Evolutionary conservation across 129 eudicot species (phyloP), one percentile per base, ranked within the genome.

Genomic region (Scalesia atractyloides): DNA sequence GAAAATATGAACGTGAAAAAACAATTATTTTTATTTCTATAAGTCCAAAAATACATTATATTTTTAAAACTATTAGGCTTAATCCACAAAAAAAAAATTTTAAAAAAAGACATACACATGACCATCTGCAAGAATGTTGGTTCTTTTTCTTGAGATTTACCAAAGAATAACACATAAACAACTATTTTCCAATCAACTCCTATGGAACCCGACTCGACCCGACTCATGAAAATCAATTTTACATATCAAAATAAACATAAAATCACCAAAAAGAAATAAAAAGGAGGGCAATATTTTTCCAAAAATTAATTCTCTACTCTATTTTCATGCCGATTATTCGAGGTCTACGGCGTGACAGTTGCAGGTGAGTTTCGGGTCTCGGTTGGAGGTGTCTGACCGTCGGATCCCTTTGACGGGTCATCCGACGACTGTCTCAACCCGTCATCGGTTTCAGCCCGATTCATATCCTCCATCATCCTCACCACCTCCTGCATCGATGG

Each of bases 111-210:
- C 78, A 70, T 7, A 77, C 54, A 67, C 43, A 71, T 26, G 68
- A 34, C 60, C 50, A 37, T 50, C 16, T 69, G 67, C 71, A 74
- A 80, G 76, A 80, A 80, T 74, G 46, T 60, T 80, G 58, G 15
- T 53, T 65, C 62, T 73, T 56, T 48, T 51, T 9, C 76, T 48
- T 48, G 59, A 43, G 71, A 60, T 49, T 61, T 41, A 80, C 79
- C 75, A 68, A 80, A 74, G 84, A 80, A 74, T 47, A 80, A 74
- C 22, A 62, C 79, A 69, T 61, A 79, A 85, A 71, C 72, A 83
- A 66, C 75, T 66, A 80, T 58, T 43, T 68, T 70, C 76, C 72
- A 36, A 69, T 54, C 73, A 72, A 52, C 78, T 49, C 84, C 81
- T 72, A 69, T 59, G 62, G 14, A 76, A 53, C 67, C 77, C 71